phyloP scores from a whole-genome alignment of 1,284 basidiomycete species.

The Ganoderma meredithae region DNA sequence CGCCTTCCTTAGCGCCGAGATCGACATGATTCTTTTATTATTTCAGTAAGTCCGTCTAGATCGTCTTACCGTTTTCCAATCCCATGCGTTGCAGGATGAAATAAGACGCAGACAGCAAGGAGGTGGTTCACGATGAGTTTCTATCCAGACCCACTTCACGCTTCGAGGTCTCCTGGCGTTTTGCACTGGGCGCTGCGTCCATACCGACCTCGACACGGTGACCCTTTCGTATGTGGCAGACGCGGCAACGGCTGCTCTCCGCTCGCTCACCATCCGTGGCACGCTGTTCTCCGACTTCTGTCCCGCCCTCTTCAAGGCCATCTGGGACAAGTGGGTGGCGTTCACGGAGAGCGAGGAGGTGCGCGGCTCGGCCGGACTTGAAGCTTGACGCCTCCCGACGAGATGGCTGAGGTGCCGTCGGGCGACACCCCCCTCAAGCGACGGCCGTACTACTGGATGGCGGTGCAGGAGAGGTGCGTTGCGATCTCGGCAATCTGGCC shows the following conservation, averaged over 20 bases:
- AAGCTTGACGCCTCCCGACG: conserved; percentile 28
- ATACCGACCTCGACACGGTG: conserved; percentile 21
- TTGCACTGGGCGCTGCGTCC: neutral
- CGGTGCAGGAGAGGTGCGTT: conserved; percentile 31
- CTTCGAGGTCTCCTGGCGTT: conserved; percentile 30
- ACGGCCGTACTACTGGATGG: conserved; percentile 35
- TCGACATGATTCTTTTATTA: neutral
- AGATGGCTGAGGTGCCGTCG: conserved; percentile 24
- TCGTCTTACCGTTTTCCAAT: too few species aligned
- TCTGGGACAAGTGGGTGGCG: conserved; percentile 34
- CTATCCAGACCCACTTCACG: conserved; percentile 32
- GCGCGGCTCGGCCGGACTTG: conserved; percentile 31
- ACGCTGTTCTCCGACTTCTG: conserved; percentile 32
- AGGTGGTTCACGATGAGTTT: conserved; percentile 33
- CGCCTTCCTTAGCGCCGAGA: conserved; percentile 27
- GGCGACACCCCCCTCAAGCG: conserved; percentile 33
- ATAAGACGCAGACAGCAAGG: conserved; percentile 23
- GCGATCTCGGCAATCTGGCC: conserved; percentile 1
- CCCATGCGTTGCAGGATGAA: conserved; percentile 24
- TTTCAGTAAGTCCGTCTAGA: neutral
- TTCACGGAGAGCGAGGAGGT: conserved; percentile 37
- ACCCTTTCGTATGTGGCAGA: conserved; percentile 36
- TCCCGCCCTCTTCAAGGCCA: conserved; percentile 29
- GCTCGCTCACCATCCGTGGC: conserved; percentile 34
- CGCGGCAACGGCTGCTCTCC: conserved; percentile 25